A percentile compares a stretch with the other conserved stretches of the same genome.
Conservation (phyloP, 2,329 filamentous ascomycete genomes). For the Colletotrichum musicola region DNA sequence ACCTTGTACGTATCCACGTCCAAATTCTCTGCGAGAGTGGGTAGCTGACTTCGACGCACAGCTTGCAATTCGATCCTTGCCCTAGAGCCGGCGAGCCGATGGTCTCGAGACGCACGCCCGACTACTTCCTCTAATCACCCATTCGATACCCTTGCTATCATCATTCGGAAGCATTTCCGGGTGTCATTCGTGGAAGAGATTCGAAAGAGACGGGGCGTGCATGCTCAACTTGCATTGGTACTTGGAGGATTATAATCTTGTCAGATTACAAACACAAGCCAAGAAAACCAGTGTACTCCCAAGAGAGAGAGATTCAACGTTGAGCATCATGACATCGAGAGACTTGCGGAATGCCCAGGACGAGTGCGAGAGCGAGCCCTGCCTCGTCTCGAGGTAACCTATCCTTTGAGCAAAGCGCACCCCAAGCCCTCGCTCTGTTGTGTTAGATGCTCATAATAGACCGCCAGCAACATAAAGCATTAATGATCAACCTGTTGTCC, state of each 20-base stretch:
- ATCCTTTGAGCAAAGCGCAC: not conserved
- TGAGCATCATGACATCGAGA: constrained; percentile 33
- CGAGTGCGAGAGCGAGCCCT: constrained; percentile 6
- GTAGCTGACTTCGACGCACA: constrained; percentile 56
- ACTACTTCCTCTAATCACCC: constrained; percentile 91
- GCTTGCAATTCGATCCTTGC: constrained; percentile 99
- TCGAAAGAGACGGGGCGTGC: constrained; percentile 33
- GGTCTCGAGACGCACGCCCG: constrained; percentile 97
- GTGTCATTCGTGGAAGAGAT: constrained; percentile 26
- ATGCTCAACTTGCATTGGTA: constrained; percentile 39
- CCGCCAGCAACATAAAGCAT: constrained; percentile 34
- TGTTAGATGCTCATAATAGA: constrained; percentile 40
- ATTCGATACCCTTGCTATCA: constrained; percentile 35
- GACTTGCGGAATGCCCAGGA: not conserved
- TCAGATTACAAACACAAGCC: constrained; percentile 37
- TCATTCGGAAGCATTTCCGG: constrained; percentile 10
- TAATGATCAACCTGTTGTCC: constrained; percentile 34
- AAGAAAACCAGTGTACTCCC: constrained; percentile 38
- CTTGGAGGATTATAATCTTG: constrained; percentile 37
- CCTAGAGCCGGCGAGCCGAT: constrained; percentile 97
- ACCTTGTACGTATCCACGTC: constrained; percentile 80
- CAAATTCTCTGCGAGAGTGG: not conserved
- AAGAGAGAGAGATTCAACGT: constrained; percentile 39
- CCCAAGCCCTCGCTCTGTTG: constrained; percentile 16
- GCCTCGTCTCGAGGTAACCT: not conserved